Evolutionary conservation across 164 flowering plant species (phyloP).

Genomic region (Buxus sempervirens): DNA sequence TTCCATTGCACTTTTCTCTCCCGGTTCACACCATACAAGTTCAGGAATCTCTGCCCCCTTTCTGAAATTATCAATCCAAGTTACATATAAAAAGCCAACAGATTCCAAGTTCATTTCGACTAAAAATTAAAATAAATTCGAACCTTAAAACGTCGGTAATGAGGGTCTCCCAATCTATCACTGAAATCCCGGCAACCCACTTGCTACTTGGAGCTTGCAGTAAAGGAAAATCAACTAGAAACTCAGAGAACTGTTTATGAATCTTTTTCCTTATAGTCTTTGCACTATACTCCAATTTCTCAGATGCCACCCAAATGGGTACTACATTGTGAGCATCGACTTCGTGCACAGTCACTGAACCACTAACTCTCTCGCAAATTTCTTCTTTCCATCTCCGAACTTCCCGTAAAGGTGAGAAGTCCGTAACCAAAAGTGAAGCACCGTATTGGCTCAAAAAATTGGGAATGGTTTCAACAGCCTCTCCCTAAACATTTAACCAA

Average conservation of each 20-base stretch:
- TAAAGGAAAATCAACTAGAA: slow-evolving; percentile 64
- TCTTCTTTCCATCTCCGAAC: slow-evolving; percentile 69
- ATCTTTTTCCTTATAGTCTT: slow-evolving; percentile 77
- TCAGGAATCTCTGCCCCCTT: slow-evolving; percentile 94
- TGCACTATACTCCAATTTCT: slow-evolving; percentile 88
- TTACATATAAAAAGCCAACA: background rate
- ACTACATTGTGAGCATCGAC: slow-evolving; percentile 96
- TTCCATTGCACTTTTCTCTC: slow-evolving; percentile 80
- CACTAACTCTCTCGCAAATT: slow-evolving; percentile 50
- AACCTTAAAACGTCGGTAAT: slow-evolving; percentile 70
- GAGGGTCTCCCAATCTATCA: slow-evolving; percentile 66
- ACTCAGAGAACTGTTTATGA: slow-evolving; percentile 73
- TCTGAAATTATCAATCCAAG: slow-evolving; percentile 36
- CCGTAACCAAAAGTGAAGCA: slow-evolving; percentile 84
- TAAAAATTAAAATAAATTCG: slow-evolving; percentile 4
- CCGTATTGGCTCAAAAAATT: slow-evolving; percentile 59
- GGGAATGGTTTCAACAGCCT: slow-evolving; percentile 79
- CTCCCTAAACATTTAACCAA: slow-evolving; percentile 45
- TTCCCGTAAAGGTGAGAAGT: slow-evolving; percentile 78
- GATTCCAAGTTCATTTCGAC: background rate
- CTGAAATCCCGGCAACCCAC: slow-evolving; percentile 38
- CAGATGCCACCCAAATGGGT: slow-evolving; percentile 86
- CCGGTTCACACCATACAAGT: slow-evolving; percentile 82
- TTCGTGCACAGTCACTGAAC: slow-evolving; percentile 70
- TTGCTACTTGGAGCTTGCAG: slow-evolving; percentile 36